Conservation (phyloP, 176 grass and related monocot genomes). For the Hsuehochloa calcarea region DNA sequence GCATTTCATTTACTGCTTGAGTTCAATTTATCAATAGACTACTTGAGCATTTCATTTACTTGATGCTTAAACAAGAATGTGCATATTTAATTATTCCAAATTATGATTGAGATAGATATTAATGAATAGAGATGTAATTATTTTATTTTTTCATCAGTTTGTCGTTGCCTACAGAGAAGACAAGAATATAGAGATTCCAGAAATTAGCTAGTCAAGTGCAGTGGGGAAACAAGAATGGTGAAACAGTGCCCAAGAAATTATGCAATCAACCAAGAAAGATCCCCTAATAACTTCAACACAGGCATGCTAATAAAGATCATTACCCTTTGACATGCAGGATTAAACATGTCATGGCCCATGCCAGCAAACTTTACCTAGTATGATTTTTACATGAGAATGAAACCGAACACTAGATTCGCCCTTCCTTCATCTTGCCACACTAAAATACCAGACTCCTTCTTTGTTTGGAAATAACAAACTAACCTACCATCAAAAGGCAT, state of each 20-base stretch:
- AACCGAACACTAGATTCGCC: background rate
- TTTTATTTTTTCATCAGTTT: slow-evolving; percentile 82
- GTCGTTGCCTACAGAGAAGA: slow-evolving; percentile 65
- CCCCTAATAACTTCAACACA: background rate
- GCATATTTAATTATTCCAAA: too few species aligned
- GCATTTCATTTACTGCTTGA: too few species aligned
- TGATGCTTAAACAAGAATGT: too few species aligned
- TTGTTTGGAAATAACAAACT: background rate
- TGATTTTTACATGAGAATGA: background rate
- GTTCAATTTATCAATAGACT: too few species aligned
- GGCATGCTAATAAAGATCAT: background rate
- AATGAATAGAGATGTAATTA: too few species aligned
- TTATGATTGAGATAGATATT: too few species aligned
- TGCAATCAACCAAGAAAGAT: background rate
- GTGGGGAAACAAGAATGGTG: background rate
- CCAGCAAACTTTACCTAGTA: background rate
- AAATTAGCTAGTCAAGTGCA: slow-evolving; percentile 14
- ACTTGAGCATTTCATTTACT: too few species aligned
- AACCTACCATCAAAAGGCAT: background rate
- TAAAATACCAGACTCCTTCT: background rate
- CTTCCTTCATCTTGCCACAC: background rate
- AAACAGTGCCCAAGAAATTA: background rate
- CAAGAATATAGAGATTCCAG: slow-evolving; percentile 25
- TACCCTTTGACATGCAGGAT: background rate
- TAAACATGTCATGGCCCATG: background rate